Base-by-base conservation (phyloP, 140 eudicot genomes). In the Flaveria floridana region DNA sequence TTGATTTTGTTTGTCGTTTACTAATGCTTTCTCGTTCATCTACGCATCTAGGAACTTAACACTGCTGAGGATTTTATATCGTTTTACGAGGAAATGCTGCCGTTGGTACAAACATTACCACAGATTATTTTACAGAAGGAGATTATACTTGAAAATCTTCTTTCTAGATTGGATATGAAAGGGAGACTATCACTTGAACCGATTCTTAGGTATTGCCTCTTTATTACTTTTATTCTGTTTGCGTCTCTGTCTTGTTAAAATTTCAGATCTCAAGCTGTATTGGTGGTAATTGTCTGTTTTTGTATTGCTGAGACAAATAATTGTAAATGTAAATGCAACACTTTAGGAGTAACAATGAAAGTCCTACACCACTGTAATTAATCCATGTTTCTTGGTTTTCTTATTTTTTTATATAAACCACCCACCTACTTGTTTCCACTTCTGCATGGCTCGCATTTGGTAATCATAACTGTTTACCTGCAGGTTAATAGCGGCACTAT, bases 31-130 rank as follows among this genome's bases (percentile, higher is more conserved):
- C n/a, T 41, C 34, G 19, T 68, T 47, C 28, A 65, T 73, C 66
- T 51, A 34, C 50, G 6, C 5, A 39, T 85, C 42, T 84, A 89
- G 98, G 97, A 90, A 80, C 75, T 90, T 21, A 93, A 90, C 79
- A 93, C 97, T 2, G 97, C 99, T 9, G 96, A 86, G 86, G 99
- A 88, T 81, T 93, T 93, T 79, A 93, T 93, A 68, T 84, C 97
- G n/a, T 83, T 90, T 75, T 93, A 93, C 44, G 93, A 93, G 78
- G 97, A 93, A 81, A 82, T 85, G 84, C 69, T 88, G 50, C 97
- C 97, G 4, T 71, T 93, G 71, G 97, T 90, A 62, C 98, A 93
- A 69, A 90, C 97, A 9, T 75, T 90, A 67, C 97, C 97, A 1
- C 92, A 86, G 42, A 84, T 94, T 63, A 77, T 94, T 26, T 34